A percentile compares a stretch with the other conserved stretches of the same genome.
These are phyloP conservation scores for Quercus aquifolioides DNA, from an alignment of 306 rosid genomes.

Conservation along the genomic window DNA sequence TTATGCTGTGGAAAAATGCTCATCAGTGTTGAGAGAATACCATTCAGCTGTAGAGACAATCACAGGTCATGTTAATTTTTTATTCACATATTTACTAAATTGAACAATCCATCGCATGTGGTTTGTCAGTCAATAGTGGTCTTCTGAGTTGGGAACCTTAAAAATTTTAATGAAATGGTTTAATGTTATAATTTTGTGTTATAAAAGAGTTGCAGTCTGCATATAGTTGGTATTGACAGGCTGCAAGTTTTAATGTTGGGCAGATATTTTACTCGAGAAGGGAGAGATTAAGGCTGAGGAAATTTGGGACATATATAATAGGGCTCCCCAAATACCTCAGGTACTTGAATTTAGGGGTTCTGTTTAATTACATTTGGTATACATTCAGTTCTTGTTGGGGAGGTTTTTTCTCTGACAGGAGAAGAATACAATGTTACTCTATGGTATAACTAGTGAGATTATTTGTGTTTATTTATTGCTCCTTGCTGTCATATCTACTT, in stretches of 20 bases:
- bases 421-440: background rate
- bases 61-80: slow-evolving; percentile 60
- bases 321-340: slow-evolving; percentile 65
- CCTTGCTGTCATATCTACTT: background rate
- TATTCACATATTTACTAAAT: slow-evolving; percentile 16
- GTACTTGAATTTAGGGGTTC: slow-evolving; percentile 34
- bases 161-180: background rate
- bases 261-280: slow-evolving; percentile 86
- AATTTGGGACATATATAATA: slow-evolving; percentile 74
- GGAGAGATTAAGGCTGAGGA: slow-evolving; percentile 77
- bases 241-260: slow-evolving; percentile 31
- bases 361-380: background rate
- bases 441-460: background rate
- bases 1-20: slow-evolving; percentile 75
- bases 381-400: background rate
- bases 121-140: slow-evolving; percentile 6
- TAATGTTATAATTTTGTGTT: slow-evolving; percentile 1
- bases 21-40: slow-evolving; percentile 66
- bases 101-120: slow-evolving; percentile 1
- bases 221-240: slow-evolving; percentile 5
- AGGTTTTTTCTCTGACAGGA: background rate
- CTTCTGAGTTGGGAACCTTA: background rate
- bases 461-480: background rate
- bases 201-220: slow-evolving; percentile 1
- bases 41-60: slow-evolving; percentile 86